Base-by-base conservation (phyloP, 2,329 filamentous ascomycete species). In the Scolecobasidium constrictum region DNA sequence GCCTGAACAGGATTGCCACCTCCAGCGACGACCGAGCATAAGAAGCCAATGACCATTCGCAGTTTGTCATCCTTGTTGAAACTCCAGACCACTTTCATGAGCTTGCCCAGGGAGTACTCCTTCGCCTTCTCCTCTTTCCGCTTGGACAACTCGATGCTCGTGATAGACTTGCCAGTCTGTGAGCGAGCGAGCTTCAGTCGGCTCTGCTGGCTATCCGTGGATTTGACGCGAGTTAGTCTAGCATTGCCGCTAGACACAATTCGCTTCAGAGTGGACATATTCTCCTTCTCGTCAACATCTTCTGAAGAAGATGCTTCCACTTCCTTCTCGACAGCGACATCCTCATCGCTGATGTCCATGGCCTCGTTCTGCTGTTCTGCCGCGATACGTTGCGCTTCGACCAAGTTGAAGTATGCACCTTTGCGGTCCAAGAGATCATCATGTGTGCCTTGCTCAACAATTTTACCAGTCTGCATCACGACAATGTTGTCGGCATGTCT, bases 401-500 rank as follows among this genome's bases (percentile, higher is more conserved):
- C 88, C 9, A 96, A 75, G 45, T 80, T 83, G 60, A 75, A 83
- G 61, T 96, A 98, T 6, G 87, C 81, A 16, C 77, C 79, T 49
- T 75, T 66, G 46, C 63, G 70, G 50, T 79, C 76, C 3, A 96
- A 67, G 9, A 98, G 72, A 12, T 83, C 72, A 46, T 90, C 77
- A 58, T 96, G 92, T 0, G 77, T 88, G 40, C 92, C 92, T 61
- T 95, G 87, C 62, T 98, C 92, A 11, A 94, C 72, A 46, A 98
- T 93, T n/a, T 72, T 67, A 11, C 92, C 92, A 47, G 79, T 65
- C 4, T 79, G 74, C 81, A 98, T 90, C 49, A 95, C 90, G 11
- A 96, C 85, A 51, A 98, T 98, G 55, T 94, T 95, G 61, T 96
- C 83, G 0, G 90, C 90, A 49, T 87, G 81, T 61, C 80, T 87